These are phyloP conservation scores for Singerocomus inundabilis DNA, from an alignment of 1,284 basidiomycete species.

Conservation along the genomic window DNA sequence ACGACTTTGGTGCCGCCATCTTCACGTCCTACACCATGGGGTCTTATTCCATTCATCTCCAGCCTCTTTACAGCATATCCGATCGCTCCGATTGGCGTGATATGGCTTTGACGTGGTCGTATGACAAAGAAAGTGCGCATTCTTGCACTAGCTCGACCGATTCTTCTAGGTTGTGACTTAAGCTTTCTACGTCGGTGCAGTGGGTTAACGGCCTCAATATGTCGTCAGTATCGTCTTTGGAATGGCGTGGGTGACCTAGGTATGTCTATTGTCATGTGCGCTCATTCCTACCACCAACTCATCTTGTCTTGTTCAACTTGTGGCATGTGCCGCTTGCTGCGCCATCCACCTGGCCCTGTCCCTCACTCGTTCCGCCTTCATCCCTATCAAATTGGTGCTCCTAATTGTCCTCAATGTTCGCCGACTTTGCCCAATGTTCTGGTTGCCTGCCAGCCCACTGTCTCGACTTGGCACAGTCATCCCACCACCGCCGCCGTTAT, in stretches of 20 bases:
- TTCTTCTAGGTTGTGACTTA: neutral
- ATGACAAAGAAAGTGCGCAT: neutral
- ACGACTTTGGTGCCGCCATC: neutral
- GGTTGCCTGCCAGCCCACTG: too few relatives aligned
- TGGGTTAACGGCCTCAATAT: neutral
- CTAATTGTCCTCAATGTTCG: too few relatives aligned
- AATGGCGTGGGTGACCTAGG: neutral
- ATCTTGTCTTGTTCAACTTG: neutral
- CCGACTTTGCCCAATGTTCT: too few relatives aligned
- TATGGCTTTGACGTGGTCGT: neutral
- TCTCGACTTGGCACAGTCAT: too few relatives aligned
- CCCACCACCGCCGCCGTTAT: too few relatives aligned
- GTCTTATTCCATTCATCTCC: neutral
- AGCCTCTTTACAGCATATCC: neutral
- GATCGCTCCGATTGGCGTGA: neutral
- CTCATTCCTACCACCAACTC: neutral
- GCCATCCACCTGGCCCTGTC: too few relatives aligned
- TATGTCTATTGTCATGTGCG: neutral
- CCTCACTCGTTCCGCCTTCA: too few relatives aligned
- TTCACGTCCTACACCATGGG: neutral
- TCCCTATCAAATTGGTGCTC: too few relatives aligned
- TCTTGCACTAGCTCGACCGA: too few relatives aligned
- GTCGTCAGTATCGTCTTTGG: rapidly evolving
- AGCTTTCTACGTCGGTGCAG: neutral
- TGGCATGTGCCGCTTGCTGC: too few relatives aligned